Evolutionary conservation across 2,329 filamentous ascomycete genomes (phyloP).

Genomic region (Diaporthe citrichinensis): DNA sequence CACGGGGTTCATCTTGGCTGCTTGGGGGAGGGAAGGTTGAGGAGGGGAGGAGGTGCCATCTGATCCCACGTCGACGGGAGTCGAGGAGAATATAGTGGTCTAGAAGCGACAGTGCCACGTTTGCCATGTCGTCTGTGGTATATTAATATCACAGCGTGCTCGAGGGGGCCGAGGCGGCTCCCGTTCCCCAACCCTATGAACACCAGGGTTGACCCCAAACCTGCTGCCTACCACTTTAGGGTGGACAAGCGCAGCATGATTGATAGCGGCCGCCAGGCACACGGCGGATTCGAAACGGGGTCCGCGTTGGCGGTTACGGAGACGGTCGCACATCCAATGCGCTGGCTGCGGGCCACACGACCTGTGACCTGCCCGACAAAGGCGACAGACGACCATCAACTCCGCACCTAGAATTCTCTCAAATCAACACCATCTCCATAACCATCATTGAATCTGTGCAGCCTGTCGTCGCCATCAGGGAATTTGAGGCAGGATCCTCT

Average conservation of each 20-base stretch:
- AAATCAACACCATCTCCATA: not conserved
- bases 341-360: constrained; percentile 11
- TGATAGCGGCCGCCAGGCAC: constrained; percentile 7
- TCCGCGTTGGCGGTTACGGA: constrained; percentile 25
- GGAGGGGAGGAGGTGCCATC: not conserved
- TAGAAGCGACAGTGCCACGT: not conserved
- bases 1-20: not conserved
- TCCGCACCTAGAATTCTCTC: constrained; percentile 17
- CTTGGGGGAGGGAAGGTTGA: not conserved
- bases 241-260: not conserved
- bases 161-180: not conserved
- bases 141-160: not conserved
- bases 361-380: constrained; percentile 23
- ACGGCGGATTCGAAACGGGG: constrained; percentile 25
- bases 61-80: not conserved
- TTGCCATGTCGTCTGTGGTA: not conserved
- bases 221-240: constrained; percentile 11
- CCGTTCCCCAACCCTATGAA: not conserved
- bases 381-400: constrained; percentile 19
- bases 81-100: not conserved
- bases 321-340: not conserved
- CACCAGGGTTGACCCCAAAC: constrained; percentile 1
- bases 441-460: constrained; percentile 13
- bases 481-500: constrained; percentile 34
- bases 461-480: constrained; percentile 10